A percentile compares a stretch with the other conserved stretches of the same genome.
Conservation (phyloP, 108 stramenopile genomes). For the Nitzschia sp. region DNA sequence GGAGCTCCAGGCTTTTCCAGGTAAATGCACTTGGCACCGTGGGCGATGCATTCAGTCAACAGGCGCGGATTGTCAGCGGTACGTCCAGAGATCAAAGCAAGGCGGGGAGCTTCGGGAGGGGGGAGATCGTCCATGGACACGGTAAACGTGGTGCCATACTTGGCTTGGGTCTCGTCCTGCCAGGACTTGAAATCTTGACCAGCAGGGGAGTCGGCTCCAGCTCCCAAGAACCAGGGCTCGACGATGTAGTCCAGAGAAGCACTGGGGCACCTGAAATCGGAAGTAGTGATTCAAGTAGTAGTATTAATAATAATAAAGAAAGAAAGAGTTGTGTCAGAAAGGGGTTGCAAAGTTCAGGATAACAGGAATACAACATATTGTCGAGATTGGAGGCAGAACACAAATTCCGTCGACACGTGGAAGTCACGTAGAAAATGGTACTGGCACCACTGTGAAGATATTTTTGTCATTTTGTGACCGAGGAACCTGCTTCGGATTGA, state of each 20-base stretch:
- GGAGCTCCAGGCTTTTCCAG: slow-evolving; percentile 94
- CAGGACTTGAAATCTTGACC: slow-evolving; percentile 78
- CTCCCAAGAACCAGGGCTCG: slow-evolving; percentile 90
- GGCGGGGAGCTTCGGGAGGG: slow-evolving; percentile 66
- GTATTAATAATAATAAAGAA: background rate
- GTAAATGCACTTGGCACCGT: slow-evolving; percentile 75
- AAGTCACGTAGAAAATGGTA: background rate
- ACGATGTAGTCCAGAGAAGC: slow-evolving; percentile 83
- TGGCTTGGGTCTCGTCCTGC: slow-evolving; percentile 50
- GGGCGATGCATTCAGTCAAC: slow-evolving; percentile 78
- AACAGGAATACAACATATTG: background rate
- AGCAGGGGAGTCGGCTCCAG: slow-evolving; percentile 62
- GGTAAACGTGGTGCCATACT: slow-evolving; percentile 65
- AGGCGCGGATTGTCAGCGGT: slow-evolving; percentile 89
- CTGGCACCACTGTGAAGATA: too few species aligned
- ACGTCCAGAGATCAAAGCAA: slow-evolving; percentile 84
- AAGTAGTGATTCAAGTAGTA: background rate
- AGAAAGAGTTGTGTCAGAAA: too few species aligned
- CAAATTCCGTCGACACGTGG: too few species aligned
- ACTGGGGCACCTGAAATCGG: slow-evolving; percentile 66
- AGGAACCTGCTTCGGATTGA: too few species aligned
- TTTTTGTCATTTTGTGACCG: too few species aligned
- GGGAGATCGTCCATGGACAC: slow-evolving; percentile 67
- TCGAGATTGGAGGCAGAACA: too few species aligned
- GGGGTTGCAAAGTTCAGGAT: too few species aligned